Base-by-base conservation (phyloP, 768 basidiomycete genomes). In the Pulveroboletus sp. region DNA sequence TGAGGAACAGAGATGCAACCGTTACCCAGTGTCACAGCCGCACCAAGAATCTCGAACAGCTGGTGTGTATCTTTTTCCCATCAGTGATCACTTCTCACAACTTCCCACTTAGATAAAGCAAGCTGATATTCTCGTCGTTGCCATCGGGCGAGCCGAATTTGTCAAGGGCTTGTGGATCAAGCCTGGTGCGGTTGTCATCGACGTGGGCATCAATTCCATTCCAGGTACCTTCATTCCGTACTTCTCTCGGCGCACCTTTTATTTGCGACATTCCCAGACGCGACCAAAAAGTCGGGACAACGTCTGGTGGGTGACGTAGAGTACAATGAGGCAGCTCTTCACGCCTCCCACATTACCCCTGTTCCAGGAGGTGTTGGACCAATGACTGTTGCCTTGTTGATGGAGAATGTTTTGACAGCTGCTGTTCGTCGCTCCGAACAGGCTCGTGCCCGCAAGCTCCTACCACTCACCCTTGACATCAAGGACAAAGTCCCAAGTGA, bases 301-400 rank as follows among this genome's bases (percentile, higher is more conserved):
- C 87, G 95, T 49, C 79, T 99, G 9, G 94, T 98, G 49, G 97
- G 97, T 33, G 97, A 99, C 69, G 94, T 98, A 42, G 84, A 97
- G 53, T 98, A 82, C 62, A 75, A 76, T 8, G 76, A 86, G 6
- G 94, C 91, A n/a, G 71, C 79, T 21, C 62, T 73, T 38, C 81
- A 87, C 50, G 95, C 97, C 2, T 89, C 90, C 2, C 73, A 87
- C 69, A 97, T 99, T 60, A 99, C 97, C 0, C 97, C 97, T 19
- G 97, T 99, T 21, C 97, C 97, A 0, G 97, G 97, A 68, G 97
- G 97, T 49, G 97, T 99, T 44, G 97, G 97, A 12, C 97, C 97
- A n/a, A 97, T 98, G 94, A 99, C 97, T 13, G 97, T 99, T 49
- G 97, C 97, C 19, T 78, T 97, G 75, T 83, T 99, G 54, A 97